Evolutionary conservation across 73 alveolate genomes (phyloP).

Genomic region (Effrenium voratum): DNA sequence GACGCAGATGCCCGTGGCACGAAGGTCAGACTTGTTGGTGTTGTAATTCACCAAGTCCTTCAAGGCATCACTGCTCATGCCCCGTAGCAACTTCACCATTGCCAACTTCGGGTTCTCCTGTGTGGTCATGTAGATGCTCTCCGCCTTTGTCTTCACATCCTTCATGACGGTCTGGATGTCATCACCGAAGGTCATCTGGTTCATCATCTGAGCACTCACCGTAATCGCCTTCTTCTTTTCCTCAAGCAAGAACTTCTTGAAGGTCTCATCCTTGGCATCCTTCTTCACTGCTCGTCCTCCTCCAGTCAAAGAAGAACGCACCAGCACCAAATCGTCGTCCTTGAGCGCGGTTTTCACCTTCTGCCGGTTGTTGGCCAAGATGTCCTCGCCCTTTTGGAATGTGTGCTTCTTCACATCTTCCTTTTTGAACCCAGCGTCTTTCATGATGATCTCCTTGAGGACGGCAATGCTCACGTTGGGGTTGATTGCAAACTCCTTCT

Average conservation of each 20-base stretch:
- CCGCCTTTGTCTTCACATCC: background rate
- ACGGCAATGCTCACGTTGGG: background rate
- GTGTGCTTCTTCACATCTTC: background rate
- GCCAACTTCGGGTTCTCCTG: background rate
- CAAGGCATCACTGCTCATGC: background rate
- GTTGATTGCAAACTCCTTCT: background rate
- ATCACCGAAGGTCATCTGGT: background rate
- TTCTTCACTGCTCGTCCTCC: background rate
- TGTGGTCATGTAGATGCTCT: background rate
- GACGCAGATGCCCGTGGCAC: background rate
- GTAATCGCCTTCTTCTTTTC: background rate
- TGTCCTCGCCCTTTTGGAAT: background rate
- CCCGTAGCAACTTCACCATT: background rate
- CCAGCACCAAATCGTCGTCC: background rate
- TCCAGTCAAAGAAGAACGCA: background rate
- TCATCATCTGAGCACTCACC: background rate
- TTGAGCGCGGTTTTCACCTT: background rate
- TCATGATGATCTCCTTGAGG: background rate
- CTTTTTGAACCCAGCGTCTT: background rate
- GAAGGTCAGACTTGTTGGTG: background rate
- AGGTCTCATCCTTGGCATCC: background rate
- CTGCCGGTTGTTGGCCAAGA: background rate
- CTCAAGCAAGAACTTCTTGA: background rate
- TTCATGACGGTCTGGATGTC: background rate
- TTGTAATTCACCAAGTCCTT: background rate